These are phyloP conservation scores for Achaetomiella virescens DNA, from an alignment of 495 filamentous ascomycete genomes.

Conservation along the genomic window DNA sequence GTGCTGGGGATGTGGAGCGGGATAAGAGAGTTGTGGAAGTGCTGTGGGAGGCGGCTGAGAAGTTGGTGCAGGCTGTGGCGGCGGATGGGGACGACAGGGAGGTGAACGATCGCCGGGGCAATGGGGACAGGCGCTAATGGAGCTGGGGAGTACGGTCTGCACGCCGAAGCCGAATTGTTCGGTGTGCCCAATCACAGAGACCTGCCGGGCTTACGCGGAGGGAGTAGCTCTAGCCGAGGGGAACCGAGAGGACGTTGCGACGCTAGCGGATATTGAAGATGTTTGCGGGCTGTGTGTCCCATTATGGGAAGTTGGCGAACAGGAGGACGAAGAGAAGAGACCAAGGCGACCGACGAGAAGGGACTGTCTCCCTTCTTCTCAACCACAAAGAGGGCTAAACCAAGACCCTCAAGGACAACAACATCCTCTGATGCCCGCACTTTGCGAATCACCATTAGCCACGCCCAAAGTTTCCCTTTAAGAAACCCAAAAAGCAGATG, in stretches of 20 bases:
- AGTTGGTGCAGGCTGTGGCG: constrained; percentile 33
- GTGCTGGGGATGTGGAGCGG: constrained; percentile 35
- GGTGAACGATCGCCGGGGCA: constrained; percentile 33
- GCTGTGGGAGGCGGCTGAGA: constrained; percentile 40
- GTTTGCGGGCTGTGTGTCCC: constrained; percentile 33
- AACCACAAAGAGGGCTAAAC: neutral
- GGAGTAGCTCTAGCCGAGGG: constrained; percentile 27
- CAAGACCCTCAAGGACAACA: neutral
- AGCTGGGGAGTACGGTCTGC: constrained; percentile 43
- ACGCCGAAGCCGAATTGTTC: constrained; percentile 41
- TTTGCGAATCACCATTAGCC: constrained; percentile 27
- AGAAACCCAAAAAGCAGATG: constrained; percentile 34
- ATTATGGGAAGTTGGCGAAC: constrained; percentile 22
- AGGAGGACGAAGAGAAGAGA: constrained; percentile 2
- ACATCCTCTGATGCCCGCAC: neutral
- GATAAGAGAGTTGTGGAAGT: constrained; percentile 32
- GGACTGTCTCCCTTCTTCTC: constrained; percentile 30
- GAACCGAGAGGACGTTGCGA: neutral
- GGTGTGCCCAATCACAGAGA: constrained; percentile 35
- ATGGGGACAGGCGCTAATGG: constrained; percentile 47
- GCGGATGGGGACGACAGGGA: constrained; percentile 2
- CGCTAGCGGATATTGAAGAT: constrained; percentile 36
- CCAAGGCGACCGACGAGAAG: neutral
- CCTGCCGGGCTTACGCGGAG: constrained; percentile 39
- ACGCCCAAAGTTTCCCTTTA: constrained; percentile 41